Percentiles rank a stretch among this genome's conserved stretches.
Evolutionary conservation across 352 stramenopile species (phyloP).

Genomic region (Blastocystis sp.): DNA sequence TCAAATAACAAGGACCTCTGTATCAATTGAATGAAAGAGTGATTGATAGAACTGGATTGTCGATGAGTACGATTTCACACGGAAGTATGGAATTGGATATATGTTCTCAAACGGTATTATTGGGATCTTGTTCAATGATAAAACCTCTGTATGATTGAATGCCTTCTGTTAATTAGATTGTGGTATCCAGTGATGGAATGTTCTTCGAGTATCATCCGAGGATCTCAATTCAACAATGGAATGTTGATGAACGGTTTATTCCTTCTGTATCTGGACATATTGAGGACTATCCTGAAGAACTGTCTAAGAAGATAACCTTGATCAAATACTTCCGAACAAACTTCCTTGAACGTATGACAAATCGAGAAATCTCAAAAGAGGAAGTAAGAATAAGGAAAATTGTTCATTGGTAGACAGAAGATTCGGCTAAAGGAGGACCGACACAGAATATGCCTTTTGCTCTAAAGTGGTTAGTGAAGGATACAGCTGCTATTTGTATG

Average conservation of each 20-base stretch:
- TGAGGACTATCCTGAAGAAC: conserved; percentile 46
- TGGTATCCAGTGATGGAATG: conserved; percentile 11
- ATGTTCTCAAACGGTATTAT: conserved; percentile 49
- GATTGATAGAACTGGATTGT: conserved; percentile 61
- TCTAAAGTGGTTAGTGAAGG: conserved; percentile 49
- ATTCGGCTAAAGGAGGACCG: conserved; percentile 23
- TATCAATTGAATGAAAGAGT: neutral
- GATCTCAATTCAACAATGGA: conserved; percentile 55
- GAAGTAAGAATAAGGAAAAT: neutral
- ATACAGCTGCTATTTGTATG: conserved; percentile 52
- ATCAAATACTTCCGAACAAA: conserved; percentile 61
- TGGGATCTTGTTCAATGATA: conserved; percentile 60
- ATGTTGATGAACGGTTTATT: neutral
- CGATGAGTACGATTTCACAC: conserved; percentile 60
- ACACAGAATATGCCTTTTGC: conserved; percentile 40
- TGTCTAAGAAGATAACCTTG: conserved; percentile 61
- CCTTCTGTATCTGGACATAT: conserved; percentile 13
- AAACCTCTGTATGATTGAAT: conserved; percentile 40
- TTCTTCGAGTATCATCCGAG: conserved; percentile 58
- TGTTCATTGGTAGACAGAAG: neutral
- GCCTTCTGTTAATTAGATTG: too few relatives aligned
- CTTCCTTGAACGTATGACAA: conserved; percentile 20
- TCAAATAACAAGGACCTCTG: neutral
- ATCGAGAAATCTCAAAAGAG: conserved; percentile 51
- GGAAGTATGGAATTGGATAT: conserved; percentile 57